Evolutionary conservation across 148 eudicot genomes (phyloP).

Genomic region (Silene latifolia): DNA sequence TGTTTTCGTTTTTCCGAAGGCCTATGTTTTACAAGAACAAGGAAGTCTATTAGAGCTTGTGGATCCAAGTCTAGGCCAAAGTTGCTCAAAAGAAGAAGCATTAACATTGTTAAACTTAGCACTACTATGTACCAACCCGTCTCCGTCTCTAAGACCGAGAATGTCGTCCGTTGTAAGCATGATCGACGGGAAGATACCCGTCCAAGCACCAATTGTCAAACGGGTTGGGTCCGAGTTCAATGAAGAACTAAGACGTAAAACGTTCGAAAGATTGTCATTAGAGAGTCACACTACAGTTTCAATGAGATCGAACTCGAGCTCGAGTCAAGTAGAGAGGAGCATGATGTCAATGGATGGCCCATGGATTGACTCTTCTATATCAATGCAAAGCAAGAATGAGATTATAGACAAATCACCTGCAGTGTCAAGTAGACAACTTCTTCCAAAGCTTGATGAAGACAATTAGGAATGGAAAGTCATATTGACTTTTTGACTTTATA

Average conservation of each 20-base stretch:
- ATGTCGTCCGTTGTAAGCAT: constrained; percentile 72
- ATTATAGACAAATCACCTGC: not conserved
- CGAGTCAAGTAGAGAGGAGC: constrained; percentile 30
- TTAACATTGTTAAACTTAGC: constrained; percentile 44
- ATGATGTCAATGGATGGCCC: constrained; percentile 47
- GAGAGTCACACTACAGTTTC: constrained; percentile 41
- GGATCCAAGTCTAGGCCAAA: constrained; percentile 54
- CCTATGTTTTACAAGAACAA: constrained; percentile 78
- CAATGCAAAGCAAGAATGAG: constrained; percentile 27
- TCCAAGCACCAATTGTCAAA: constrained; percentile 54
- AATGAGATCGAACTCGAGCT: constrained; percentile 29
- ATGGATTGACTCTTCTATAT: constrained; percentile 40
- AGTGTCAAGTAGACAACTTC: constrained; percentile 21
- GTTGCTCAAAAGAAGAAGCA: constrained; percentile 51
- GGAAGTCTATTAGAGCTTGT: constrained; percentile 75
- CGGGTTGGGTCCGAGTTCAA: constrained; percentile 11
- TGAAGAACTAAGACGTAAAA: constrained; percentile 40
- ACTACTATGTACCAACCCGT: constrained; percentile 59
- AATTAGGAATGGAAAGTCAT: no score
- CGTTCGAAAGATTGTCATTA: constrained; percentile 37
- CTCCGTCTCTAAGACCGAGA: constrained; percentile 60
- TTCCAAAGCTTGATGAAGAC: constrained; percentile 24
- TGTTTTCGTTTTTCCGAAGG: constrained; percentile 30
- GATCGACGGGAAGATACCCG: constrained; percentile 49
- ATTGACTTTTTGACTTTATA: no score